A percentile compares a stretch with the other conserved stretches of the same genome.
Evolutionary conservation across 352 stramenopile genomes (phyloP).

Genomic region (Elongisporangium undulatum): DNA sequence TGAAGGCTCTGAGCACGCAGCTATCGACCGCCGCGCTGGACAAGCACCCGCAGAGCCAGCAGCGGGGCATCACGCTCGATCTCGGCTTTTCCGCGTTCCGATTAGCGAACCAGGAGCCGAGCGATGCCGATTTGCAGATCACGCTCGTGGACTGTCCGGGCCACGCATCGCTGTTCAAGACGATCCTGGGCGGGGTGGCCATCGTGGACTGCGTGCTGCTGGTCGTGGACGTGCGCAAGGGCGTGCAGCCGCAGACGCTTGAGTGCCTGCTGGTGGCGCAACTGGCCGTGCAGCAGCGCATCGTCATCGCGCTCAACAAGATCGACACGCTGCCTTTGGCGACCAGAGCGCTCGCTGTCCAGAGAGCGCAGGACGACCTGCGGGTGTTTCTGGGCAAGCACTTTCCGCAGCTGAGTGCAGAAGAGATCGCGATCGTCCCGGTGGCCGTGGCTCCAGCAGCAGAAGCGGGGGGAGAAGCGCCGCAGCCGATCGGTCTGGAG

Average conservation of each 20-base stretch:
- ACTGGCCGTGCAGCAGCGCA: slow-evolving; percentile 81
- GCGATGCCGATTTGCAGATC: slow-evolving; percentile 81
- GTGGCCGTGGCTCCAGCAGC: slow-evolving; percentile 50
- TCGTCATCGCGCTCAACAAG: slow-evolving; percentile 97
- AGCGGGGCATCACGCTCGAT: slow-evolving; percentile 98
- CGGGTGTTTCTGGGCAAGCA: slow-evolving; percentile 18
- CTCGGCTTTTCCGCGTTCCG: slow-evolving; percentile 97
- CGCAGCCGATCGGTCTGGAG: slow-evolving; percentile 52
- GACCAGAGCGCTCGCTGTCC: slow-evolving; percentile 56
- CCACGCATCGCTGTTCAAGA: slow-evolving; percentile 98
- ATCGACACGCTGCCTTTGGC: slow-evolving; percentile 90
- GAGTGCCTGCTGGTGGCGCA: slow-evolving; percentile 97
- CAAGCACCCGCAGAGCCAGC: slow-evolving; percentile 96
- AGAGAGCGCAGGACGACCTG: slow-evolving; percentile 69
- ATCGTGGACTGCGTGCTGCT: slow-evolving; percentile 99
- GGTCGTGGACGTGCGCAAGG: slow-evolving; percentile 96
- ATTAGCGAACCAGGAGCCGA: slow-evolving; percentile 27
- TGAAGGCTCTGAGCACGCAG: slow-evolving; percentile 95
- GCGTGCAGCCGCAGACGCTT: slow-evolving; percentile 97
- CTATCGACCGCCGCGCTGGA: slow-evolving; percentile 98
- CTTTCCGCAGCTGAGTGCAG: slow-evolving; percentile 6
- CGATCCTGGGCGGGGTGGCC: slow-evolving; percentile 97
- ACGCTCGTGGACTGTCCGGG: slow-evolving; percentile 96
- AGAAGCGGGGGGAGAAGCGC: slow-evolving; percentile 11
- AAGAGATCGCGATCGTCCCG: slow-evolving; percentile 74